Evolutionary conservation across 108 stramenopile genomes (phyloP), one percentile per base, ranked within the genome.

Genomic region (Discostella stelligeroides): DNA sequence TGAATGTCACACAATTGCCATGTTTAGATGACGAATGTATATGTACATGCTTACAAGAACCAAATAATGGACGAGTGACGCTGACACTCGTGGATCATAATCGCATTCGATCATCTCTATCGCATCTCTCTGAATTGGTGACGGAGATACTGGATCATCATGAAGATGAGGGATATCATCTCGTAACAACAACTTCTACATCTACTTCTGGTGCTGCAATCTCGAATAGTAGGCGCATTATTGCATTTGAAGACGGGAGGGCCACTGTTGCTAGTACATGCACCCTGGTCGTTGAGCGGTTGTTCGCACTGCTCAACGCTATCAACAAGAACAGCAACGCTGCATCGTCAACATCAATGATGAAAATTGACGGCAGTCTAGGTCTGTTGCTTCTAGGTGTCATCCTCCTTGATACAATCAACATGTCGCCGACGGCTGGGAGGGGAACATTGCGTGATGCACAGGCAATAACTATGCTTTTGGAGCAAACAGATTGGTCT

Each of bases 51-150:
- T 13, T 46, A 37, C 48, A 38, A 20, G 18, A 38, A 48, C 17
- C 38, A 13, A 4, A 29, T 1, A 14, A 10, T n/a, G 15, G 25
- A 25, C 2, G 27, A 20, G 34, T 37, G 28, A 28, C 55, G 21
- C 74, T 94, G 15, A 89, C 90, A 5, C 65, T 94, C 48, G 84
- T 88, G 0, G 92, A 94, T 75, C 92, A 94, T 76, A 94, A 91
- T 49, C 63, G 76, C 27, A 60, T 78, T 14, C 57, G 65, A 43
- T 66, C 67, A 7, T 66, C 70, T 7, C 50, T 66, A 27, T 29
- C 63, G 7, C 70, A 71, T 57, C 50, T 78, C 0, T 66, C 60
- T n/a, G 11, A 27, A 15, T 54, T 43, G 54, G 64, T 40, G 60
- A 69, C 66, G 29, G 87, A 82, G 61, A 94, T 94, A 63, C 9